A percentile compares a stretch with the other conserved stretches of the same genome.
Conservation (phyloP, 257 asterid species). For the Buddleja alternifolia region DNA sequence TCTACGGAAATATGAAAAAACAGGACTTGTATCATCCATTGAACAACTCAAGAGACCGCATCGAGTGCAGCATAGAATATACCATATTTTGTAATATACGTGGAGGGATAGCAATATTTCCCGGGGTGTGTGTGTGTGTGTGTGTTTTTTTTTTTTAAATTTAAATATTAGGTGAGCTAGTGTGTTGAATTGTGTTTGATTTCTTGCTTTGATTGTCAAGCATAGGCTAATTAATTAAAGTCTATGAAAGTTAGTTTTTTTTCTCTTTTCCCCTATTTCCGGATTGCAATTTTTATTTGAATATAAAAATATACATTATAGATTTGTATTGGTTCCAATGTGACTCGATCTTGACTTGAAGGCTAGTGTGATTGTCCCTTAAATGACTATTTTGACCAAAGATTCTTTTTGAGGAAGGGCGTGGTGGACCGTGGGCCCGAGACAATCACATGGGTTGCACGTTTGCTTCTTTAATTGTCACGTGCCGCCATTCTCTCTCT, state of each 20-base stretch:
- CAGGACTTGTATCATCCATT: too few relatives aligned
- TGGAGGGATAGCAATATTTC: conserved; percentile 48
- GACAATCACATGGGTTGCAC: conserved; percentile 70
- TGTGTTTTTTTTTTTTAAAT: conserved; percentile 32
- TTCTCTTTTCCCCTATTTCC: conserved; percentile 2
- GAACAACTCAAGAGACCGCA: too few relatives aligned
- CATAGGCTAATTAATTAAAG: conserved; percentile 45
- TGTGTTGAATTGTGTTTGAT: conserved; percentile 55
- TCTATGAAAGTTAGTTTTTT: conserved; percentile 29
- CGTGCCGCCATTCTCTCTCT: conserved; percentile 48
- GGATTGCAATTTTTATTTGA: conserved; percentile 23
- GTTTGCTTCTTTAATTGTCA: conserved; percentile 44
- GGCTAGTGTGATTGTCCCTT: neutral
- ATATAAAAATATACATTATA: conserved; percentile 15
- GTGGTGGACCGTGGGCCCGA: conserved; percentile 62
- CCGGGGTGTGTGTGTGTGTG: conserved; percentile 54
- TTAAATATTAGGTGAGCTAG: conserved; percentile 44
- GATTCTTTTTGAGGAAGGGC: conserved; percentile 33
- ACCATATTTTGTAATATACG: conserved; percentile 58
- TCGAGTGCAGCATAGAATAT: too few relatives aligned
- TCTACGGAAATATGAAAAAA: too few relatives aligned
- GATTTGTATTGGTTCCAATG: conserved; percentile 27
- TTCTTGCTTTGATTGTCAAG: conserved; percentile 49
- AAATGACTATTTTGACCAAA: conserved; percentile 35
- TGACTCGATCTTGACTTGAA: conserved; percentile 26